A percentile compares a stretch with the other conserved stretches of the same genome.
phyloP scores from a whole-genome alignment of 208 protist species.

The Naegleria lovaniensis region DNA sequence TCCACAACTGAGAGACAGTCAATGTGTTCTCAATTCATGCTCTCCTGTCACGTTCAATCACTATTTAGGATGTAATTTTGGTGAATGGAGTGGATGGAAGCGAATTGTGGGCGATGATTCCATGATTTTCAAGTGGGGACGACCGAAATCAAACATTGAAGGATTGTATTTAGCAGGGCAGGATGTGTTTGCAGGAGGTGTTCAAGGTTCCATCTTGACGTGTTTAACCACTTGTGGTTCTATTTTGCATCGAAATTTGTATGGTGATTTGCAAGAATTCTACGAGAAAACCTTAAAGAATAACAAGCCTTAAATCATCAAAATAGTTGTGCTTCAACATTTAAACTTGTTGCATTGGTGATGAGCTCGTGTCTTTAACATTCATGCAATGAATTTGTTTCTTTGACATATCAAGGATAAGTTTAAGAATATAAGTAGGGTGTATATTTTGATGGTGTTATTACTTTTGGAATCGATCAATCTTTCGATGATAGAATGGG shows the following conservation, averaged over 20 bases:
- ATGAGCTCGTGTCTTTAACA: too few species aligned
- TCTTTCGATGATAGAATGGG: constrained; percentile 4
- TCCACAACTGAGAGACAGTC: background rate
- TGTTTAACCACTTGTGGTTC: background rate
- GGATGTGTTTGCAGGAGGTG: background rate
- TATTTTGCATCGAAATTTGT: background rate
- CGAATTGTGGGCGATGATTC: background rate
- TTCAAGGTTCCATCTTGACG: background rate
- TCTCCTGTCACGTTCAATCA: background rate
- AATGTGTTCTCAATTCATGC: background rate
- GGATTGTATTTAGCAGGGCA: background rate
- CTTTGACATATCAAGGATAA: too few species aligned
- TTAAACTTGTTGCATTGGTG: too few species aligned
- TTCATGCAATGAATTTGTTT: too few species aligned
- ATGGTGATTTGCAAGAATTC: background rate
- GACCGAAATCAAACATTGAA: background rate
- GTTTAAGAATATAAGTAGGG: too few species aligned
- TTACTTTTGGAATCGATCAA: background rate
- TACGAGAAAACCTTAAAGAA: too few species aligned
- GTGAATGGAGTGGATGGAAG: background rate
- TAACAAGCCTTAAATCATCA: too few species aligned
- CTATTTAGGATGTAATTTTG: background rate
- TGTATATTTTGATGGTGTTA: too few species aligned
- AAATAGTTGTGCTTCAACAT: too few species aligned
- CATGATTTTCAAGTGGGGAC: background rate